Percentiles rank a stretch among this genome's conserved stretches.
phyloP scores from a whole-genome alignment of 2,329 filamentous ascomycete species.

The Pseudocercospora vitis region DNA sequence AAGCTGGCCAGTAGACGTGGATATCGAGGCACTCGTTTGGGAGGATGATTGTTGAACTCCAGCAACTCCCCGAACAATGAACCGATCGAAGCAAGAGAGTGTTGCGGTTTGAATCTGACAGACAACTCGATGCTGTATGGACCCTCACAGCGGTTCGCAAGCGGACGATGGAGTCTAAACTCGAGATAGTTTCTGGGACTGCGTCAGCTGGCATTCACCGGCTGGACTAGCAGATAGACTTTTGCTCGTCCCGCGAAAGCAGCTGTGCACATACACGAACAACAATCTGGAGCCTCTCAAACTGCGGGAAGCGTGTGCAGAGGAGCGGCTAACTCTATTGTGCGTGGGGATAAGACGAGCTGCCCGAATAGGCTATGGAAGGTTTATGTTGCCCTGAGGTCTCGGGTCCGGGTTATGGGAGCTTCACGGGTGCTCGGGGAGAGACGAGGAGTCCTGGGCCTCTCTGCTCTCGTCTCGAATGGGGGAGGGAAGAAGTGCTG shows the following conservation, averaged over 20 bases:
- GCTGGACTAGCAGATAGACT: constrained; percentile 27
- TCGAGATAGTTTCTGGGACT: constrained; percentile 16
- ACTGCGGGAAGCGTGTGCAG: constrained; percentile 7
- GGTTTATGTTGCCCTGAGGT: constrained; percentile 16
- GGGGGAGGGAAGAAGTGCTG: background rate
- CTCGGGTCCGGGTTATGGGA: background rate
- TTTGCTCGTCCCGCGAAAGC: constrained; percentile 19
- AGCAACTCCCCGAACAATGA: background rate
- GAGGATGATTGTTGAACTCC: background rate
- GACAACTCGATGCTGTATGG: constrained; percentile 6
- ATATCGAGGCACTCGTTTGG: background rate
- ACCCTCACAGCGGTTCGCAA: background rate
- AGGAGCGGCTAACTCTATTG: constrained; percentile 30
- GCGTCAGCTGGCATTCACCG: constrained; percentile 29
- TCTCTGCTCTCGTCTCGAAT: background rate
- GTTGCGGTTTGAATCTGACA: constrained; percentile 2
- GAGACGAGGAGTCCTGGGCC: too few species aligned
- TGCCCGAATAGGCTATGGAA: constrained; percentile 22
- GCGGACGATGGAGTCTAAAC: constrained; percentile 13
- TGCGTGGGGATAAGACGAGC: constrained; percentile 20
- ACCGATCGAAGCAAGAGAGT: background rate
- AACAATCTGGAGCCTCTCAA: constrained; percentile 19
- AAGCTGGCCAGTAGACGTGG: background rate
- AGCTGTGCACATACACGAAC: constrained; percentile 22
- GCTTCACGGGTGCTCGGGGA: background rate